Evolutionary conservation across 1,284 basidiomycete genomes (phyloP).

Genomic region (Naganishia cerealis): DNA sequence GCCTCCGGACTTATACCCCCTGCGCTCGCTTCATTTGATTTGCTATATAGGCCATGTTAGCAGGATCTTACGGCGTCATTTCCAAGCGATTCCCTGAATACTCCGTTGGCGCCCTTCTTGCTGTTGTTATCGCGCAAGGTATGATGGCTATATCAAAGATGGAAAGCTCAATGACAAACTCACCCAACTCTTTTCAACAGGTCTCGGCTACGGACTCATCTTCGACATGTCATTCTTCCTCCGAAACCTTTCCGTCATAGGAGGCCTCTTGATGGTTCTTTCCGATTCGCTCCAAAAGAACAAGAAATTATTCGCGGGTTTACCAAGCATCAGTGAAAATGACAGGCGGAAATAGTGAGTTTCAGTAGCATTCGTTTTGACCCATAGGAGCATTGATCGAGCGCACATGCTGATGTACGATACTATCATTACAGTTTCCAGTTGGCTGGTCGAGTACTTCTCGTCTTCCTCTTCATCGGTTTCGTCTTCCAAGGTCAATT

Average conservation of each 20-base stretch:
- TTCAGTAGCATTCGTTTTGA: neutral
- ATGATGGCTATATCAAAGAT: conserved; percentile 7
- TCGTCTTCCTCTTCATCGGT: conserved; percentile 98
- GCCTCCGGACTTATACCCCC: neutral
- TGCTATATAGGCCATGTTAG: conserved; percentile 74
- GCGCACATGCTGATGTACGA: neutral
- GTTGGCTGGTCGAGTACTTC: conserved; percentile 89
- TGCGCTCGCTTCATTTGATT: neutral
- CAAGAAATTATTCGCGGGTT: conserved; percentile 85
- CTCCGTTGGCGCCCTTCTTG: conserved; percentile 82
- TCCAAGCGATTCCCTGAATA: conserved; percentile 82
- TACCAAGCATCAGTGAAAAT: conserved; percentile 86
- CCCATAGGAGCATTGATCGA: neutral
- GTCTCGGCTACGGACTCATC: conserved; percentile 89
- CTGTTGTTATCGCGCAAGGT: conserved; percentile 88
- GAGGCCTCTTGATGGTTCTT: conserved; percentile 95
- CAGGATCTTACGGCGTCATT: conserved; percentile 83
- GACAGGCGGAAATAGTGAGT: conserved; percentile 97
- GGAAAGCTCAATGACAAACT: neutral
- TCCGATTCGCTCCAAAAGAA: conserved; percentile 82
- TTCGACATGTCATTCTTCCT: conserved; percentile 99
- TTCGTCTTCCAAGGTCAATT: conserved; percentile 93
- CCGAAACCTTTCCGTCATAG: conserved; percentile 86
- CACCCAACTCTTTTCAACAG: conserved; percentile 4
- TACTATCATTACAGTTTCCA: conserved; percentile 68